phyloP scores from a whole-genome alignment of 306 rosid species.

The Gastrolobium bilobum region DNA sequence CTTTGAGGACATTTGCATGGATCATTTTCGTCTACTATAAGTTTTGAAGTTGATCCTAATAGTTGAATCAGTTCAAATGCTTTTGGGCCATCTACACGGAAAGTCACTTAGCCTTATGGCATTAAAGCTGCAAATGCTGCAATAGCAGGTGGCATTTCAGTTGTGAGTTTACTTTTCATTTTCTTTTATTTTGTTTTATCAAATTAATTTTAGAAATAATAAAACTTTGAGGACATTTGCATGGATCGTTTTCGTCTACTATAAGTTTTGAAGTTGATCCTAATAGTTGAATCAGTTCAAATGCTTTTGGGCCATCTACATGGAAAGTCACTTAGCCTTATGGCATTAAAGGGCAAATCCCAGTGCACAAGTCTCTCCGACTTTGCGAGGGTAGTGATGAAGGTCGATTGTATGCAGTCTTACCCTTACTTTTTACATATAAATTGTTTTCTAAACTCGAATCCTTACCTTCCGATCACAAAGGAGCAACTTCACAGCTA shows the following conservation, averaged over 20 bases:
- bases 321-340: constrained; percentile 22
- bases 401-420: too few species aligned
- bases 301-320: constrained; percentile 31
- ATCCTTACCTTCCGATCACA: too few species aligned
- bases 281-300: constrained; percentile 22
- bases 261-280: constrained; percentile 13
- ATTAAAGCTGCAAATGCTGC: constrained; percentile 84
- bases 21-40: neutral
- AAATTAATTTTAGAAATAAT: neutral
- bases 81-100: constrained; percentile 24
- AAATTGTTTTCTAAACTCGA: too few species aligned
- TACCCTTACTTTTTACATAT: too few species aligned
- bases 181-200: constrained; percentile 25
- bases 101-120: constrained; percentile 23
- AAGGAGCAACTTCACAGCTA: too few species aligned
- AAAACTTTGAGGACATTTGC: neutral
- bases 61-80: constrained; percentile 26
- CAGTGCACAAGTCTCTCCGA: too few species aligned
- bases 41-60: constrained; percentile 19
- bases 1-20: neutral
- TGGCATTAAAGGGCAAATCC: neutral
- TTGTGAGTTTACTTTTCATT: constrained; percentile 64
- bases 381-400: too few species aligned
- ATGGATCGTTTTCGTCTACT: neutral
- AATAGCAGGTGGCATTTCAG: constrained; percentile 81